phyloP scores from a whole-genome alignment of 2,329 filamentous ascomycete genomes.

The Aspergillus jensenii region DNA sequence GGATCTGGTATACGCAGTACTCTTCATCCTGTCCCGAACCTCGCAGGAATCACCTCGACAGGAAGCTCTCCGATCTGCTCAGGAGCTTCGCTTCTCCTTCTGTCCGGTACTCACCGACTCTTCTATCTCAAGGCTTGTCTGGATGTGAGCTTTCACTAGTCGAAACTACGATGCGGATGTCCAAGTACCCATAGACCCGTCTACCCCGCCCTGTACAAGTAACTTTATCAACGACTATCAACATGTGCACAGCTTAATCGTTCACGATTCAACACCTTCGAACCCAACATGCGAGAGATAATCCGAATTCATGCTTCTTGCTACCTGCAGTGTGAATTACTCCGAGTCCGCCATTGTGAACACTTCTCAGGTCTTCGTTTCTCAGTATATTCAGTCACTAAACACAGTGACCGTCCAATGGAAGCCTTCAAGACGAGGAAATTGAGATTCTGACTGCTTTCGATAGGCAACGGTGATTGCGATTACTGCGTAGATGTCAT shows the following conservation, averaged over 20 bases:
- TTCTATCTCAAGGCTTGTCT: background rate
- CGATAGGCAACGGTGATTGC: slow-evolving; percentile 4
- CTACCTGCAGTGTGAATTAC: background rate
- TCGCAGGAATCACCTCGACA: slow-evolving; percentile 10
- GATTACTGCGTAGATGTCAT: slow-evolving; percentile 13
- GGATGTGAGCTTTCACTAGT: background rate
- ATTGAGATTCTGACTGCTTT: background rate
- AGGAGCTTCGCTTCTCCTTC: background rate
- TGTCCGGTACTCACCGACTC: slow-evolving; percentile 3
- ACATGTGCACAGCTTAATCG: too few relatives aligned
- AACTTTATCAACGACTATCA: too few relatives aligned
- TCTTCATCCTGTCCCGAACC: slow-evolving; percentile 22
- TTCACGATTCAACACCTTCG: background rate
- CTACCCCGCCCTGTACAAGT: too few relatives aligned
- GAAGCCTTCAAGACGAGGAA: background rate
- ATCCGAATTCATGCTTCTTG: slow-evolving; percentile 1
- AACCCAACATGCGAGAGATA: background rate
- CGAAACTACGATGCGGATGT: background rate
- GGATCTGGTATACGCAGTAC: slow-evolving; percentile 27
- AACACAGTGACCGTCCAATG: background rate
- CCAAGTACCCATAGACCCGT: background rate
- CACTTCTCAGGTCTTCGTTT: background rate
- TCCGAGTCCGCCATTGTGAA: background rate
- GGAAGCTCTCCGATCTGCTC: background rate
- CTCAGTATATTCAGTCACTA: background rate